A percentile compares a stretch with the other conserved stretches of the same genome.
phyloP scores from a whole-genome alignment of 2,329 filamentous ascomycete species.

The Colletotrichum sp. region DNA sequence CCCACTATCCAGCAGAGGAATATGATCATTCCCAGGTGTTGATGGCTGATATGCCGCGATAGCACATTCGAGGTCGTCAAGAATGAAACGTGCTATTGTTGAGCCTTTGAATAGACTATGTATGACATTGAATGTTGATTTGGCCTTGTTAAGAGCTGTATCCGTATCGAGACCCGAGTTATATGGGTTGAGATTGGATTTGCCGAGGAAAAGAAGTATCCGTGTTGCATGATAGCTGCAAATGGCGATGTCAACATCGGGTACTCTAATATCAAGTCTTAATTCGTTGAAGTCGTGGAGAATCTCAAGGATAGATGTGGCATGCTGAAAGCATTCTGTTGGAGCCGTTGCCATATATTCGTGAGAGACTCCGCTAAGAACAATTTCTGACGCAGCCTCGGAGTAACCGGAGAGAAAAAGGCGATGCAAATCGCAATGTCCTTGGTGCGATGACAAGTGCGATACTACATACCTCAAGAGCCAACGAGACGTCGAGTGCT shows the following conservation, averaged over 20 bases:
- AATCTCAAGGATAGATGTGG: neutral
- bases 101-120: neutral
- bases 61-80: neutral
- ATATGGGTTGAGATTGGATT: neutral
- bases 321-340: neutral
- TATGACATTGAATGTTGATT: neutral
- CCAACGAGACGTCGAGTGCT: slow-evolving; percentile 21
- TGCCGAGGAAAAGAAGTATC: neutral
- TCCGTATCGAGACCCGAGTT: neutral
- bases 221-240: neutral
- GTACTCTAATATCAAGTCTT: neutral
- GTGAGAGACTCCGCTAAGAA: neutral
- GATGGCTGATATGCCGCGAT: neutral
- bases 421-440: slow-evolving; percentile 43
- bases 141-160: neutral
- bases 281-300: neutral
- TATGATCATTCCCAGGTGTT: neutral
- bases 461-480: slow-evolving; percentile 19
- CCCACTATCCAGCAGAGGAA: neutral
- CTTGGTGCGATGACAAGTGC: slow-evolving; percentile 4
- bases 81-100: neutral
- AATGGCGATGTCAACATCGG: neutral
- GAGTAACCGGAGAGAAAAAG: slow-evolving; percentile 43
- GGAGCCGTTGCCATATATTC: neutral
- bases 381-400: slow-evolving; percentile 36